Base-by-base conservation (phyloP, 805 yeast genomes). In the Saccharomyces mikatae region DNA sequence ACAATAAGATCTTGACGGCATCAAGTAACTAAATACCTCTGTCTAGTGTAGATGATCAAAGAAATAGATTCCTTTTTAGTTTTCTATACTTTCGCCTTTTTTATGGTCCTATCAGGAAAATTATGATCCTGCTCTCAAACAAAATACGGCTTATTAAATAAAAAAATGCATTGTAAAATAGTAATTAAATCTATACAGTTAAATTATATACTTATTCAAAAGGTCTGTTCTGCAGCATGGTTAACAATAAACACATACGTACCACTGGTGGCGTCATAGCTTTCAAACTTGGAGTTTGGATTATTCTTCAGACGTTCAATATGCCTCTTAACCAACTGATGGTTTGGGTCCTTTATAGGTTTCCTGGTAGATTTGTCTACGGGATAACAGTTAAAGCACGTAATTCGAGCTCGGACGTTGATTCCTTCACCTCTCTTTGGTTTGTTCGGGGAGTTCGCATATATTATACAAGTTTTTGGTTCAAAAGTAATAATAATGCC, bases 361-460 rank as follows among this genome's bases (percentile, higher is more conserved):
- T 82, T 76, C 60, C 83, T 80, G 22, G 87, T 84, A 58, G 84
- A 87, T 63, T 80, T 84, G 52, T 86, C 77, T 17, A 80, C 70
- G 22, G 97, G 96, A 71, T 80, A 91, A 66, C 96, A 86, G 10
- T 86, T 84, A 61, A 86, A 87, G 53, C 91, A 71, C 2, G 91
- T 81, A 49, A 90, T 81, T 54, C 78, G 77, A 6, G 87, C 86
- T 4, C 86, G 84, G 30, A 87, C 76, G 64, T 91, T 91, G 58
- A 92, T 76, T 0, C 96, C 97, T 62, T 88, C 88, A 6, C 96
- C 97, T 44, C 70, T 65, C 47, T 74, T 71, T 13, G 96, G 95
- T 59, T 78, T 80, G 28, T 68, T 70, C 26, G 78, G 80, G 1
- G 65, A 61, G 53, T 84, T 84, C 0, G 96, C 96, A 70, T 90